Conservation (phyloP, 441 rosid genomes). For the Capsella rubella region DNA sequence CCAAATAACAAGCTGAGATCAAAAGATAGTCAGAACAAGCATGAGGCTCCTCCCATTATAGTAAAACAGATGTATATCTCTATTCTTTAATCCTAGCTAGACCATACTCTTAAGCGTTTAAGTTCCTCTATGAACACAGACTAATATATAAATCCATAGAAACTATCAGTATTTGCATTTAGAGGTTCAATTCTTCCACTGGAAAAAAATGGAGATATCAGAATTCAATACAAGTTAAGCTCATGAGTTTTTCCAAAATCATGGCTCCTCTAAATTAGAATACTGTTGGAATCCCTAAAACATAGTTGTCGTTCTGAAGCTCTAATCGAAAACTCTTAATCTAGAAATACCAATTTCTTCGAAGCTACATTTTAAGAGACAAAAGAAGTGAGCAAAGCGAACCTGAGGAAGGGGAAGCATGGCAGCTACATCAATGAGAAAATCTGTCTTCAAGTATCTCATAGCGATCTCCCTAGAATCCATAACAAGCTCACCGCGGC, state of each 20-base stretch:
- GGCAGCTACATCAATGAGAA: conserved; percentile 74
- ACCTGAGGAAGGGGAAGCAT: conserved; percentile 96
- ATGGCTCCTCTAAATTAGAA: too few species aligned
- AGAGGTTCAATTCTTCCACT: too few species aligned
- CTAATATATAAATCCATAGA: too few species aligned
- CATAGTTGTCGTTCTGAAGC: neutral
- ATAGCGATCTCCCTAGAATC: conserved; percentile 72
- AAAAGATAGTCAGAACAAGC: conserved; percentile 29
- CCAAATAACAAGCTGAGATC: conserved; percentile 75
- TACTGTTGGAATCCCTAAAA: too few species aligned
- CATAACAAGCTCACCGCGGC: conserved; percentile 89
- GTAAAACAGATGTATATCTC: neutral
- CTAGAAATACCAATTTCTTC: neutral
- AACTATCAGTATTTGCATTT: too few species aligned
- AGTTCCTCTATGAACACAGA: too few species aligned
- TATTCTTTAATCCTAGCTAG: neutral
- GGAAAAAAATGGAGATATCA: too few species aligned
- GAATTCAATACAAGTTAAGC: too few species aligned
- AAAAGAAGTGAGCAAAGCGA: neutral
- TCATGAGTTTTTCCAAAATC: too few species aligned
- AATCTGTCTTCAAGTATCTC: conserved; percentile 70
- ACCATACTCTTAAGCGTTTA: too few species aligned
- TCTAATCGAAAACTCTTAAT: neutral
- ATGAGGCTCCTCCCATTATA: conserved; percentile 12
- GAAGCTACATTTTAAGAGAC: neutral